Conservation (phyloP, 1,284 basidiomycete genomes). For the Sanguinoderma infundibulare region DNA sequence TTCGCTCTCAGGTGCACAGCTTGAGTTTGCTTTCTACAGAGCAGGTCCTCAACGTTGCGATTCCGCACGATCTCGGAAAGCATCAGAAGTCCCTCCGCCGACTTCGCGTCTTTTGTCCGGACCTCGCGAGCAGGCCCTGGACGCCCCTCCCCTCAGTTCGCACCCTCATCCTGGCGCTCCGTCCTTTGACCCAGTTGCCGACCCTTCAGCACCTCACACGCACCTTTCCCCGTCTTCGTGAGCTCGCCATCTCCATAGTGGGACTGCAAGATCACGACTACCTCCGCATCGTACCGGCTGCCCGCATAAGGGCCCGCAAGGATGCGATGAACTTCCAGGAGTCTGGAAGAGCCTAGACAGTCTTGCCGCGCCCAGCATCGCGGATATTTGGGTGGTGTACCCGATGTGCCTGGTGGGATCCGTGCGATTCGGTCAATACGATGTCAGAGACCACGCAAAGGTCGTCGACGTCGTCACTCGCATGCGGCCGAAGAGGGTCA, state of each 20-base stretch:
- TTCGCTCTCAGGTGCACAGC: neutral
- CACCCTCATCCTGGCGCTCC: conserved; percentile 1
- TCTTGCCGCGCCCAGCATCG: neutral
- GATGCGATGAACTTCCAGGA: neutral
- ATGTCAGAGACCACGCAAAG: neutral
- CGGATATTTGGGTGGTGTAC: conserved; percentile 4
- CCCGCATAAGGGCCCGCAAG: neutral
- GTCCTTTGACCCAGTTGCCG: neutral
- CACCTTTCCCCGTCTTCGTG: conserved; percentile 9
- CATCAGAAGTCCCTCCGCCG: conserved; percentile 1
- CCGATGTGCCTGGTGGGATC: conserved; percentile 3
- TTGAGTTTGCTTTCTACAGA: neutral
- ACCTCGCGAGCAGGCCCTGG: neutral
- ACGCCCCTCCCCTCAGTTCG: conserved; percentile 1
- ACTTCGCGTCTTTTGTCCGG: neutral
- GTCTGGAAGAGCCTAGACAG: conserved; percentile 8
- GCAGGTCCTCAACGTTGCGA: too few relatives aligned
- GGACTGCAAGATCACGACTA: too few relatives aligned
- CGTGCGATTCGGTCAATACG: conserved; percentile 1
- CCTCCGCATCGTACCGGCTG: too few relatives aligned
- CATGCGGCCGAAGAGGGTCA: conserved; percentile 2
- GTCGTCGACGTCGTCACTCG: conserved; percentile 1
- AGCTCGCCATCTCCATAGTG: conserved; percentile 1
- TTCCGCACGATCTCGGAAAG: neutral
- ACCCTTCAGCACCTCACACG: neutral